A percentile compares a stretch with the other conserved stretches of the same genome.
These are phyloP conservation scores for Saxispiralis lemnorum DNA, from an alignment of 495 filamentous ascomycete species.

Conservation along the genomic window DNA sequence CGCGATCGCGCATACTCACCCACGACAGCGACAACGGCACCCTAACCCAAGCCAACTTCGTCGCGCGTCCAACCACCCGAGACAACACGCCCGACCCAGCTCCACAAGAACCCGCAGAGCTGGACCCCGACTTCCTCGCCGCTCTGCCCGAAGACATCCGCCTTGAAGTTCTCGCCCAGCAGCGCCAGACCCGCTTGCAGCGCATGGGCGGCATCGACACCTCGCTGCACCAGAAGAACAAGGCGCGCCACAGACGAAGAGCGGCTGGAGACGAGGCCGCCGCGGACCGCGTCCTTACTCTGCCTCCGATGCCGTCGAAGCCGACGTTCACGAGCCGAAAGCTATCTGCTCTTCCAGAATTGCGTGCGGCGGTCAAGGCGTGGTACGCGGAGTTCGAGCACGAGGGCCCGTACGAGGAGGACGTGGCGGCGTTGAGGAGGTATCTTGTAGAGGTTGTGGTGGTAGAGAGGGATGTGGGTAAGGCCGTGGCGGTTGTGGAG, in stretches of 20 bases:
- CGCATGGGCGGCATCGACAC: conserved; percentile 26
- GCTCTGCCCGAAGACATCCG: conserved; percentile 70
- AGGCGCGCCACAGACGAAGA: conserved; percentile 4
- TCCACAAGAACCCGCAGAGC: conserved; percentile 20
- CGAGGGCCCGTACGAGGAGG: conserved; percentile 57
- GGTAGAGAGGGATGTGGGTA: conserved; percentile 60
- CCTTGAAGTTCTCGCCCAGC: conserved; percentile 56
- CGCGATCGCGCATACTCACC: conserved; percentile 27
- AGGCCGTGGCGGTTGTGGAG: conserved; percentile 45
- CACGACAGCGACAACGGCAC: conserved; percentile 30
- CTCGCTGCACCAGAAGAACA: conserved; percentile 6
- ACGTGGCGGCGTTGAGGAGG: conserved; percentile 50
- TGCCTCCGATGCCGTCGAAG: conserved; percentile 34
- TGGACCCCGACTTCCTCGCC: conserved; percentile 57
- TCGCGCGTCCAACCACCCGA: conserved; percentile 20
- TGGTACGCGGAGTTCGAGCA: conserved; percentile 51
- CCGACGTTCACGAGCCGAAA: conserved; percentile 50
- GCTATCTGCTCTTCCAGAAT: conserved; percentile 35
- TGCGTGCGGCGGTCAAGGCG: conserved; percentile 41
- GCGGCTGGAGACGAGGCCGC: conserved; percentile 6
- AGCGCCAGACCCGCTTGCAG: conserved; percentile 38
- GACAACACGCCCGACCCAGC: conserved; percentile 10
- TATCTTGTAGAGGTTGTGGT: conserved; percentile 52
- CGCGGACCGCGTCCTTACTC: conserved; percentile 26
- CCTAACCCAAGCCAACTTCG: conserved; percentile 50